These are phyloP conservation scores for Arthrobotrys sphaeroides DNA, from an alignment of 2,329 filamentous ascomycete genomes.

Conservation along the genomic window DNA sequence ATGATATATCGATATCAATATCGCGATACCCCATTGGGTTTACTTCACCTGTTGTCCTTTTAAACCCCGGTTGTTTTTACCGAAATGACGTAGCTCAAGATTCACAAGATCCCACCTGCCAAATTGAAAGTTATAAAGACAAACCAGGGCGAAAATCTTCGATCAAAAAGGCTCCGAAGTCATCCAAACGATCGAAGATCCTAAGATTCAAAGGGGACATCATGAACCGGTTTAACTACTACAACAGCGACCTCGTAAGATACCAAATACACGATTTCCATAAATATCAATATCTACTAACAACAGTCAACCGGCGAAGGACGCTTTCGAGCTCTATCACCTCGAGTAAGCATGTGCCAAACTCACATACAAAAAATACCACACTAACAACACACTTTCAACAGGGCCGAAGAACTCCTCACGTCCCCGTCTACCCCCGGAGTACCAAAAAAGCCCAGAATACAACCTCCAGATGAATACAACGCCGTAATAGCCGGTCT, in stretches of 20 bases:
- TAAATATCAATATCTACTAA: background rate
- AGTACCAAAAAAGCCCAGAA: background rate
- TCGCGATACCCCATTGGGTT: too few species aligned
- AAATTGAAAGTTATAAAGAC: background rate
- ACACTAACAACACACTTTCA: background rate
- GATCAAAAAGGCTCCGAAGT: too few species aligned
- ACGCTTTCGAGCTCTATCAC: conserved; percentile 50
- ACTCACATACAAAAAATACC: background rate
- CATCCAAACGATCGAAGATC: too few species aligned
- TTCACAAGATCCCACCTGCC: too few species aligned
- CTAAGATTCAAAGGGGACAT: background rate
- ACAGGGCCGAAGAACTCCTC: conserved; percentile 41
- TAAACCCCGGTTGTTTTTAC: background rate
- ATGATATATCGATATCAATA: too few species aligned
- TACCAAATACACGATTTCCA: background rate
- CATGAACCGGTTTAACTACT: conserved; percentile 47
- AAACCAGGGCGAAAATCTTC: background rate
- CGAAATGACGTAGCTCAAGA: conserved; percentile 17
- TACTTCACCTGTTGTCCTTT: too few species aligned
- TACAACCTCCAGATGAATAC: conserved; percentile 33
- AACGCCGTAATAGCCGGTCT: conserved; percentile 65
- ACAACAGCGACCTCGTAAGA: conserved; percentile 51
- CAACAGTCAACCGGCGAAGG: too few species aligned
- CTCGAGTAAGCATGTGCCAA: conserved; percentile 32
- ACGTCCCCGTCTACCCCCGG: background rate